Evolutionary conservation across 176 grass and related monocot species (phyloP).

Genomic region (Elymus sibiricus): DNA sequence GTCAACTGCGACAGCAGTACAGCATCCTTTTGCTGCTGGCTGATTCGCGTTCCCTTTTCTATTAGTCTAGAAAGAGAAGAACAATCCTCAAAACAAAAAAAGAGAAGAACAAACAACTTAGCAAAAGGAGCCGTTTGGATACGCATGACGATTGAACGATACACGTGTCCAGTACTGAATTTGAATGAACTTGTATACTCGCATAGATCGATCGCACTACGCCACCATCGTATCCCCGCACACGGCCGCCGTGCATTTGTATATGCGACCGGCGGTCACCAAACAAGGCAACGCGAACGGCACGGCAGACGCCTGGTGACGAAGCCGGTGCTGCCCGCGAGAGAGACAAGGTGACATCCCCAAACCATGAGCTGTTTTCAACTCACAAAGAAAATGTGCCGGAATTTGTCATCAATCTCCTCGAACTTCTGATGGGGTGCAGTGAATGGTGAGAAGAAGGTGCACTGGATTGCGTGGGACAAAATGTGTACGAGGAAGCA

Average conservation of each 20-base stretch:
- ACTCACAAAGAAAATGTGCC: too few relatives aligned
- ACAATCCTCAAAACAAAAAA: too few relatives aligned
- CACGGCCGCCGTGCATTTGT: neutral
- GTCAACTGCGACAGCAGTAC: neutral
- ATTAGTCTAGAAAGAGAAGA: neutral
- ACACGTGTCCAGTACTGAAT: neutral
- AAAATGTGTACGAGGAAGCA: too few relatives aligned
- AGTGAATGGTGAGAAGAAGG: too few relatives aligned
- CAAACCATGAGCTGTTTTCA: too few relatives aligned
- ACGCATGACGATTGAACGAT: neutral
- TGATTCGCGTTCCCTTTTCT: neutral
- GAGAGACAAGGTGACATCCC: too few relatives aligned
- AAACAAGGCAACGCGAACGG: neutral
- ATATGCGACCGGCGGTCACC: neutral
- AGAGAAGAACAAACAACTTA: neutral
- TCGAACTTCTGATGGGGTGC: too few relatives aligned
- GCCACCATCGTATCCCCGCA: neutral
- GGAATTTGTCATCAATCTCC: too few relatives aligned
- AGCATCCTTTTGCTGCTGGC: neutral
- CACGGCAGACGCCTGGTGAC: neutral
- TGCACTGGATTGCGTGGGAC: too few relatives aligned
- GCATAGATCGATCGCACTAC: neutral
- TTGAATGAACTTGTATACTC: neutral
- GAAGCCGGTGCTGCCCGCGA: too few relatives aligned
- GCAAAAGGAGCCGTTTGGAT: neutral